Conservation (phyloP, 805 yeast genomes). For the Pichia deserticola region DNA sequence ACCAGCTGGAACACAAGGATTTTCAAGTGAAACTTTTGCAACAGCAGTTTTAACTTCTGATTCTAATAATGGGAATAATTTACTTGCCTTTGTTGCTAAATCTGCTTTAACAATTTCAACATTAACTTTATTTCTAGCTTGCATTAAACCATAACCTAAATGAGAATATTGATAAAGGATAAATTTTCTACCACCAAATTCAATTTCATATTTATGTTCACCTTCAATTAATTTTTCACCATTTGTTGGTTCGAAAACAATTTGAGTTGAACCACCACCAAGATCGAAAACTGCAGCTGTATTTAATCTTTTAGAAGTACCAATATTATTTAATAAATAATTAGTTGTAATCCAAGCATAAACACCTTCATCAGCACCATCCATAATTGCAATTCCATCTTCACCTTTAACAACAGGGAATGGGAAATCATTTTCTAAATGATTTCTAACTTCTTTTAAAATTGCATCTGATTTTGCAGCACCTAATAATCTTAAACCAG, state of each 20-base stretch:
- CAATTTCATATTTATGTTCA: conserved; percentile 75
- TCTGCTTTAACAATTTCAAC: conserved; percentile 42
- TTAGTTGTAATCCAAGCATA: conserved; percentile 98
- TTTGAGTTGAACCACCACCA: conserved; percentile 98
- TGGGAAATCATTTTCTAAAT: conserved; percentile 76
- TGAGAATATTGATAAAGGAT: conserved; percentile 89
- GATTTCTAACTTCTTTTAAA: conserved; percentile 65
- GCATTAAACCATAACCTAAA: conserved; percentile 91
- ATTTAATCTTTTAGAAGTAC: conserved; percentile 61
- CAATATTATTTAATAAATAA: conserved; percentile 89
- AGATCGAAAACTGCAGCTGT: conserved; percentile 97
- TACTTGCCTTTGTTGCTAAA: conserved; percentile 19
- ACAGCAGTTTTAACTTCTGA: conserved; percentile 33
- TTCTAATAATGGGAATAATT: conserved; percentile 23
- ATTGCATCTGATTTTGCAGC: conserved; percentile 64
- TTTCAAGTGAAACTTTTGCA: conserved; percentile 42
- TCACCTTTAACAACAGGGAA: conserved; percentile 84
- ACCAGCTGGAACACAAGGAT: conserved; percentile 89
- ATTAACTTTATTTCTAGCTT: conserved; percentile 83
- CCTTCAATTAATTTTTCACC: conserved; percentile 63
- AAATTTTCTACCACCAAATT: conserved; percentile 77
- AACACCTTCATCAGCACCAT: conserved; percentile 95
- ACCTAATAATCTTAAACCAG: conserved; percentile 87
- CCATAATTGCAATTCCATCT: conserved; percentile 81
- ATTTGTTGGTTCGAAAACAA: conserved; percentile 87